Evolutionary conservation across 2,329 filamentous ascomycete genomes (phyloP), one percentile per base, ranked within the genome.

Genomic region (Fulvia fulva): DNA sequence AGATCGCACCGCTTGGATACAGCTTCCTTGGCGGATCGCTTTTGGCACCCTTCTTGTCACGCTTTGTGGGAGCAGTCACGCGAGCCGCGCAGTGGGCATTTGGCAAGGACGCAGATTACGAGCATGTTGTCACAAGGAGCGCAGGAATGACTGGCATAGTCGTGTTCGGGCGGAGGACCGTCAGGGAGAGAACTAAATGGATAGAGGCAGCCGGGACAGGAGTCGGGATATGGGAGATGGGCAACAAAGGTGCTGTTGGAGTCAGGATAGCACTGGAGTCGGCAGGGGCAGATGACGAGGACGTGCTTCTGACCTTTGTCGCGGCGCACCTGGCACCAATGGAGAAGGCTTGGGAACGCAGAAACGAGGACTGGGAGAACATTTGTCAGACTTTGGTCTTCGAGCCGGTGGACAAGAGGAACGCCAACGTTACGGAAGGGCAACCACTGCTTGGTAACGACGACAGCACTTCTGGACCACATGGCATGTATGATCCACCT

Each of bases 231-330:
- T 87, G 86, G 58, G 88, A 93, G 51, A 94, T 96, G 88, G 94
- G 91, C 16, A 97, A 97, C 74, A 99, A 99, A 75, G 94, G 93
- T 28, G 93, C 91, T 3, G 88, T 96, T 0, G 94, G 88, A 0
- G 80, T 93, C 60, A 82, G 91, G 32, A 75, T 94, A 45, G 80
- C 84, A 14, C 87, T 90, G 67, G 23, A 26, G 23, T 30, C 47
- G n/a, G 25, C 23, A 26, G 22, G n/a, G 6, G 23, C 12, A 2
- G 69, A 74, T 5, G 70, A 73, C 4, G 76, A 77, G 43, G 72
- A 77, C 3, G 69, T 68, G 4, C 82, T 87, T 67, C 73, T 97
- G 56, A 96, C 91, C 0, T 94, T 97, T 71, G 87, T 96, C 43
- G 86, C 90, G 41, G 90, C 91, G 12, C 94, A 99, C 74, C 78